Percentiles rank a stretch among this genome's conserved stretches.
Conservation (phyloP, 805 yeast genomes). For the Candida orba region DNA sequence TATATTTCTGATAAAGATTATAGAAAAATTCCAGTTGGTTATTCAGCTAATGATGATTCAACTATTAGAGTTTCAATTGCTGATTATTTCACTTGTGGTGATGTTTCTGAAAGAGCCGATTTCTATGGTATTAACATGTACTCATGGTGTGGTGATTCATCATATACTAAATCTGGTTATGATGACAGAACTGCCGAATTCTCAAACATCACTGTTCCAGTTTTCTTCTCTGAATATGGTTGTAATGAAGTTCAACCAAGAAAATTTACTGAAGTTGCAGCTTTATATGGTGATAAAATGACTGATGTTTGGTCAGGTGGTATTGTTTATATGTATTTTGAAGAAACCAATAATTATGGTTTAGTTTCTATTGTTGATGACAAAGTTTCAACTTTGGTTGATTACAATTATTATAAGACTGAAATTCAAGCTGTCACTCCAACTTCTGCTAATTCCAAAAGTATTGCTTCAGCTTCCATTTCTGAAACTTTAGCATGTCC, state of each 20-base stretch:
- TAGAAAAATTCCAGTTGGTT: slow-evolving; percentile 72
- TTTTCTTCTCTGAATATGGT: slow-evolving; percentile 79
- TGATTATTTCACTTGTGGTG: slow-evolving; percentile 74
- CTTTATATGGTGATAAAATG: slow-evolving; percentile 61
- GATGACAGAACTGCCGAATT: slow-evolving; percentile 56
- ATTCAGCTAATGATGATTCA: slow-evolving; percentile 72
- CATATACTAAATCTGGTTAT: slow-evolving; percentile 58
- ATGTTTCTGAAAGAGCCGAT: slow-evolving; percentile 55
- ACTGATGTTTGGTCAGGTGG: slow-evolving; percentile 88
- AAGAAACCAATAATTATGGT: slow-evolving; percentile 72
- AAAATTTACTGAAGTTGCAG: slow-evolving; percentile 61
- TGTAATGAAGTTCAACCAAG: slow-evolving; percentile 68
- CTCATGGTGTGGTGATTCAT: slow-evolving; percentile 76
- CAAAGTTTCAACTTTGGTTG: slow-evolving; percentile 52
- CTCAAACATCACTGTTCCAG: slow-evolving; percentile 58
- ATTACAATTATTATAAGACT: slow-evolving; percentile 55
- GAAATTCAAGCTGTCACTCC: slow-evolving; percentile 52
- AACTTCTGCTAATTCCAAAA: slow-evolving; percentile 35
- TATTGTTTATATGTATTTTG: slow-evolving; percentile 79
- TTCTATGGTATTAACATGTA: slow-evolving; percentile 87
- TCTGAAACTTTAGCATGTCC: slow-evolving; percentile 56
- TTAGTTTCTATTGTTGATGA: slow-evolving; percentile 45
- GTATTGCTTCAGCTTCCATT: slow-evolving; percentile 28
- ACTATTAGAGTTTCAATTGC: slow-evolving; percentile 61
- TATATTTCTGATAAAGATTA: slow-evolving; percentile 56